Percentiles rank a stretch among this genome's conserved stretches.
Conservation (phyloP, 2,329 filamentous ascomycete genomes). For the Septoria linicola region DNA sequence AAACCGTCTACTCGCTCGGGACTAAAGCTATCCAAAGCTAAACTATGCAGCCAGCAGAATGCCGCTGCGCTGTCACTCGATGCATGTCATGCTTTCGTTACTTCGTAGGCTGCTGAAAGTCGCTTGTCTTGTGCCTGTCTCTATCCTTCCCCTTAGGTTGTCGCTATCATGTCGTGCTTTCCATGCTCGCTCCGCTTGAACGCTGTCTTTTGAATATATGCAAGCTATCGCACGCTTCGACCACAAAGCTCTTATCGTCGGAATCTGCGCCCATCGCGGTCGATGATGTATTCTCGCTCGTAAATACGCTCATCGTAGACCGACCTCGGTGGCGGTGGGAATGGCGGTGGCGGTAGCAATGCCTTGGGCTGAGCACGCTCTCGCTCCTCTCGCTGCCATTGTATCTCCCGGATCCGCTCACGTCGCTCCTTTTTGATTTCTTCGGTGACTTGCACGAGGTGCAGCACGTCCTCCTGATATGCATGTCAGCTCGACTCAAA, state of each 20-base stretch:
- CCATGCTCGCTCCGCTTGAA: constrained; percentile 10
- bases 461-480: constrained; percentile 76
- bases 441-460: constrained; percentile 78
- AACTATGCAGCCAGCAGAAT: not conserved
- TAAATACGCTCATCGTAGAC: constrained; percentile 64
- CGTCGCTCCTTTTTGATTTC: constrained; percentile 69
- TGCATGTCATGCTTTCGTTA: constrained; percentile 13
- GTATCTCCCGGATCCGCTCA: constrained; percentile 58
- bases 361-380: constrained; percentile 47
- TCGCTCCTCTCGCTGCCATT: constrained; percentile 59
- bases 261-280: constrained; percentile 41
- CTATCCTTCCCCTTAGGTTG: constrained; percentile 11
- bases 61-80: not conserved
- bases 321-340: constrained; percentile 40
- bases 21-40: not conserved
- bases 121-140: constrained; percentile 8
- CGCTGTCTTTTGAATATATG: constrained; percentile 10
- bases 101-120: constrained; percentile 13
- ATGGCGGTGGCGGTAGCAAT: constrained; percentile 43
- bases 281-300: constrained; percentile 68
- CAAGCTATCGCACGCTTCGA: not conserved
- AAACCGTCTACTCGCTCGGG: too few relatives aligned
- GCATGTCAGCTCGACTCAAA: constrained; percentile 1
- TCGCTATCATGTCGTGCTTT: constrained; percentile 6
- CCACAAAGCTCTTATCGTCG: constrained; percentile 13